Evolutionary conservation across 768 basidiomycete genomes (phyloP), one percentile per base, ranked within the genome.

Genomic region (Mycena indigotica): DNA sequence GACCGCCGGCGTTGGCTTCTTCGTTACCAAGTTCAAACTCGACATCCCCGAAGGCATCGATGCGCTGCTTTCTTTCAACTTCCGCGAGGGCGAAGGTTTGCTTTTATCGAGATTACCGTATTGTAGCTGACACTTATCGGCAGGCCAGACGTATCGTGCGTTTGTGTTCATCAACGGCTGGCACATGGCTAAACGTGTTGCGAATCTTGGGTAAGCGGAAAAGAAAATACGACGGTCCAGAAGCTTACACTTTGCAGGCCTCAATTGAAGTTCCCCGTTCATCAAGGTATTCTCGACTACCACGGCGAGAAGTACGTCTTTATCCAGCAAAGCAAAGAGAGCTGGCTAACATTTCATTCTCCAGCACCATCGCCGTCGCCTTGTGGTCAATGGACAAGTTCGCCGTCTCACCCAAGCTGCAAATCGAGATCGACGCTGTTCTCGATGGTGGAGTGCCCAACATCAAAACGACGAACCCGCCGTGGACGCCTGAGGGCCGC

Each of bases 101-200:
- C n/a, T n/a, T n/a, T n/a, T n/a, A n/a, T n/a, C n/a, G n/a, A n/a
- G n/a, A n/a, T 71, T 78, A 1, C 66, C 76, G 5, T 78, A 35
- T 35, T 35, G 32, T 17, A 8, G 32, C 32, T 35, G 32, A 79
- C 3, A 82, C 88, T 35, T 35, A 8, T 17, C 32, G 32, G 10
- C 32, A 35, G 32, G 17, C 8, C 17, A 8, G 61, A 78, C 88
- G 21, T 93, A 91, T 64, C 81, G 91, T n/a, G 87, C 87, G 4
- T 75, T 84, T 35, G 64, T 93, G 44, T 93, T 89, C 57, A 87
- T 93, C 25, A 93, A 94, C 63, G 92, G 91, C 6, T 93, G 92
- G 92, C 87, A 88, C 83, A 90, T 90, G 83, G 92, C 91, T 10
- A 93, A 92, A 71, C 70, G 85, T 21, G 79, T 88, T n/a, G 84